Conservation (phyloP, 169 alveolate genomes). For the Babesia ovata region DNA sequence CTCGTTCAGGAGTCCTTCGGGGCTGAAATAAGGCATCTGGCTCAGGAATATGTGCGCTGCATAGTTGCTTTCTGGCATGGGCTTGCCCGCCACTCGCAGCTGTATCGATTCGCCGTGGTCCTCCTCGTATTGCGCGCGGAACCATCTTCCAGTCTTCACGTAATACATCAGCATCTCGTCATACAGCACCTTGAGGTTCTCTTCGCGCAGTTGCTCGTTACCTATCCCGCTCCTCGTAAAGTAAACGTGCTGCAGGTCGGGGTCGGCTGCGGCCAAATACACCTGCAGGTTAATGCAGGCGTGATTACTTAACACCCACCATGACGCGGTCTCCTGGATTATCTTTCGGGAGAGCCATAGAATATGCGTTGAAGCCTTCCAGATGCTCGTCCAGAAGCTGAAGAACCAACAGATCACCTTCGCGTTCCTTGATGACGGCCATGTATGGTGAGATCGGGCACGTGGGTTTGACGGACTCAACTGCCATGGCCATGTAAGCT, state of each 20-base stretch:
- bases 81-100: conserved; percentile 49
- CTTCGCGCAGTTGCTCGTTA: conserved; percentile 20
- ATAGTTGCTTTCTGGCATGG: conserved; percentile 1
- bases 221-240: conserved; percentile 20
- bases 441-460: conserved; percentile 19
- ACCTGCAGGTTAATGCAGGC: conserved; percentile 23
- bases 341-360: conserved; percentile 39
- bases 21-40: conserved; percentile 61
- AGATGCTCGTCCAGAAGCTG: conserved; percentile 33
- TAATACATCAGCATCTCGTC: conserved; percentile 46
- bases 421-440: conserved; percentile 50
- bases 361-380: conserved; percentile 55
- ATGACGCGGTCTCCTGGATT: conserved; percentile 44
- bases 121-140: conserved; percentile 46
- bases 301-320: conserved; percentile 5
- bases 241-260: conserved; percentile 55
- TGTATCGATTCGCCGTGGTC: conserved; percentile 13
- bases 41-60: conserved; percentile 31
- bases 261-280: conserved; percentile 59
- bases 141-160: conserved; percentile 59
- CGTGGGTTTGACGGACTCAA: conserved; percentile 45
- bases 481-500: conserved; percentile 44
- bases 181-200: conserved; percentile 38
- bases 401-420: conserved; percentile 30
- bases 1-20: conserved; percentile 55